Percentiles rank a stretch among this genome's conserved stretches.
These are phyloP conservation scores for Adansonia grandidieri DNA, from an alignment of 441 rosid species.

Conservation along the genomic window DNA sequence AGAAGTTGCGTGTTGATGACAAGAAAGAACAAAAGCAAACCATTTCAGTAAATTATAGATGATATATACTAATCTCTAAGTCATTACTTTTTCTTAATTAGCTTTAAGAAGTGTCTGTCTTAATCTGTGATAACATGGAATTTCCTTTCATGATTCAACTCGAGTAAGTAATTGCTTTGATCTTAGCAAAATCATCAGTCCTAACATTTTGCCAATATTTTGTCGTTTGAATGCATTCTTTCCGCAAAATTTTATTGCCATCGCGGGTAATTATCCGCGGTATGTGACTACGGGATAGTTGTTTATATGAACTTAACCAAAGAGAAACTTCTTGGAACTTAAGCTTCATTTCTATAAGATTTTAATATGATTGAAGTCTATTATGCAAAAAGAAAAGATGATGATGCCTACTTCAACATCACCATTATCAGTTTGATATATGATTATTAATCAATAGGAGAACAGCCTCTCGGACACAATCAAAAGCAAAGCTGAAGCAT, in stretches of 20 bases:
- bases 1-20: background rate
- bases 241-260: background rate
- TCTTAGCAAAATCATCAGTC: background rate
- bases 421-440: background rate
- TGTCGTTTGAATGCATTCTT: background rate
- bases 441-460: background rate
- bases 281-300: background rate
- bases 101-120: background rate
- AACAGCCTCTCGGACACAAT: background rate
- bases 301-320: background rate
- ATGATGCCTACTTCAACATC: background rate
- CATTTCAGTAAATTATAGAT: background rate
- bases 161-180: background rate
- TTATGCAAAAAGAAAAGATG: background rate
- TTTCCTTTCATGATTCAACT: background rate
- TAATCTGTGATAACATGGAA: background rate
- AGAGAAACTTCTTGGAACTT: background rate
- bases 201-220: background rate
- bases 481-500: background rate
- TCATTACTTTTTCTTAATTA: background rate
- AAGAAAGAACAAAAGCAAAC: background rate
- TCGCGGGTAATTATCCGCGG: background rate
- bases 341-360: too few species aligned
- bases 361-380: background rate
- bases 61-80: background rate